These are phyloP conservation scores for Wallacemonas collosoma DNA, from an alignment of 208 protist species.

Conservation along the genomic window DNA sequence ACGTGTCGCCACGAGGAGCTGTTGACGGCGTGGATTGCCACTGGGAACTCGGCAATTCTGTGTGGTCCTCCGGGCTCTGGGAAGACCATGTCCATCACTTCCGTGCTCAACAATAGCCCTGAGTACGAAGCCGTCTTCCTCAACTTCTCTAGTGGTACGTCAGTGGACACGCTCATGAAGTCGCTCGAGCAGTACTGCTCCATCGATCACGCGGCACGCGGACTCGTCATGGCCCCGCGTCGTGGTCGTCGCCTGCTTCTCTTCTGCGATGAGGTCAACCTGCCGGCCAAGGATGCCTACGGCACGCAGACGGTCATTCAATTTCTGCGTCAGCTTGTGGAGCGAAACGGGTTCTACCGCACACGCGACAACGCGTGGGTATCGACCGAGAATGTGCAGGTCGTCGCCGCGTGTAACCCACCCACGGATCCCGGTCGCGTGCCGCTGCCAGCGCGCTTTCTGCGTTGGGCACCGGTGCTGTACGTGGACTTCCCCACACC, in stretches of 20 bases:
- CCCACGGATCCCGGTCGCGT: conserved; percentile 98
- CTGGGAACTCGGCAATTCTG: conserved; percentile 94
- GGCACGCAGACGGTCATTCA: conserved; percentile 98
- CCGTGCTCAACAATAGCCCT: conserved; percentile 88
- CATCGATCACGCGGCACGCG: conserved; percentile 89
- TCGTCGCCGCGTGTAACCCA: conserved; percentile 98
- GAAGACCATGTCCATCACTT: conserved; percentile 98
- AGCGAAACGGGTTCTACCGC: conserved; percentile 97
- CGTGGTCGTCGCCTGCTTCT: conserved; percentile 95
- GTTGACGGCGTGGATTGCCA: conserved; percentile 94
- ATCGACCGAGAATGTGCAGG: conserved; percentile 94
- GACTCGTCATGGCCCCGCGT: conserved; percentile 90
- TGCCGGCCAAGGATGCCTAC: conserved; percentile 97
- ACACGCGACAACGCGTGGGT: conserved; percentile 94
- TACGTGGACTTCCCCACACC: conserved; percentile 98
- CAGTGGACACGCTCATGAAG: conserved; percentile 95
- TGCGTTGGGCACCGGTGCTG: conserved; percentile 97
- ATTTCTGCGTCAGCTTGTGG: conserved; percentile 98
- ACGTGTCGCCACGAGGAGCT: conserved; percentile 97
- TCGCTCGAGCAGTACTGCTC: conserved; percentile 98
- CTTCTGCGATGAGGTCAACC: conserved; percentile 99
- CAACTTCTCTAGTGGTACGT: conserved; percentile 99
- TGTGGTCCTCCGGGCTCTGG: conserved; percentile 98
- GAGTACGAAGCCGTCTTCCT: conserved; percentile 97
- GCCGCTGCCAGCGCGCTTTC: conserved; percentile 94